A percentile compares a stretch with the other conserved stretches of the same genome.
phyloP scores from a whole-genome alignment of 352 stramenopile genomes.

The Phytophthora multivora region DNA sequence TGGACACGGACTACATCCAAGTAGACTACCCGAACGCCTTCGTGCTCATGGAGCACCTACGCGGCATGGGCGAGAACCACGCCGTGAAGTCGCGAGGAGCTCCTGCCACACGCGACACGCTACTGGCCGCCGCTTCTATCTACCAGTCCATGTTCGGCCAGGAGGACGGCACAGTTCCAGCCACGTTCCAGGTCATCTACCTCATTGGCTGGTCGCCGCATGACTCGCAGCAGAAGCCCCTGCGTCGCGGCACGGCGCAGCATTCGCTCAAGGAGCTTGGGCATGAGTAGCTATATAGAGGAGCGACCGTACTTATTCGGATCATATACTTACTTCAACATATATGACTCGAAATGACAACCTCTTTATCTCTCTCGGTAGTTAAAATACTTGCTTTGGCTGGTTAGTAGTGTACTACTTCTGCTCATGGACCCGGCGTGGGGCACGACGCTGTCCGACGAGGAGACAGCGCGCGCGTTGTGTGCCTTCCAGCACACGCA shows the following conservation, averaged over 20 bases:
- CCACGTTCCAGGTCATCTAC: conserved; percentile 97
- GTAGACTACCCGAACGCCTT: conserved; percentile 96
- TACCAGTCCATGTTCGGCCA: conserved; percentile 95
- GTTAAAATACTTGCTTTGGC: conserved; percentile 3
- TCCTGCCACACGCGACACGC: conserved; percentile 89
- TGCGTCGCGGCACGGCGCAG: conserved; percentile 79
- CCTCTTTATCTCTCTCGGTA: not conserved
- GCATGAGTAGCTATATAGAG: conserved; percentile 11
- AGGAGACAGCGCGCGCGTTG: conserved; percentile 33
- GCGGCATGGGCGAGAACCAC: conserved; percentile 97
- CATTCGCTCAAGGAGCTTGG: conserved; percentile 79
- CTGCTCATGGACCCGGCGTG: conserved; percentile 37
- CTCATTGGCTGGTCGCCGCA: conserved; percentile 98
- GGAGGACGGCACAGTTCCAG: conserved; percentile 89
- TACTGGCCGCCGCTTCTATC: conserved; percentile 93
- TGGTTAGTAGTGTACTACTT: not conserved
- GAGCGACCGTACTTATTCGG: not conserved
- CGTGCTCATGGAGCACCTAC: conserved; percentile 95
- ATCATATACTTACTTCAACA: conserved; percentile 11
- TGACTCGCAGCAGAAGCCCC: conserved; percentile 93
- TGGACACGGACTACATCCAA: conserved; percentile 97
- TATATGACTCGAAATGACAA: conserved; percentile 3
- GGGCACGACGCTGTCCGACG: conserved; percentile 33
- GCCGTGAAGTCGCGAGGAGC: conserved; percentile 68
- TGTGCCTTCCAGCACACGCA: conserved; percentile 26